Evolutionary conservation across 192 early-diverging fungal species (phyloP).

Genomic region (Gamsiella multidivaricata): DNA sequence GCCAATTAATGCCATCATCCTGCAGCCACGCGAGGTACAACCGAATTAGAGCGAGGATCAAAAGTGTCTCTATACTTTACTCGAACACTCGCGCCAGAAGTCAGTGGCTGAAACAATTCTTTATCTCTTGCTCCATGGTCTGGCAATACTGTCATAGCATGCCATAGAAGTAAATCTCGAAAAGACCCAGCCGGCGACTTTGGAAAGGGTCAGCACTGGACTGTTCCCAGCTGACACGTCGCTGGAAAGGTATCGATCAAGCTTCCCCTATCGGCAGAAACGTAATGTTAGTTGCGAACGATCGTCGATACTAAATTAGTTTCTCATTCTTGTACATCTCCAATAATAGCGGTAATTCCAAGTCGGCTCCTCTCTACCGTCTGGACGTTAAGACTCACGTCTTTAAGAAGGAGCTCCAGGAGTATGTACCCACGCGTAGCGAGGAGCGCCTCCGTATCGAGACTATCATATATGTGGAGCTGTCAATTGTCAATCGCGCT

Average conservation of each 20-base stretch:
- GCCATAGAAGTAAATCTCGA: too few relatives aligned
- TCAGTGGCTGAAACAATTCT: too few relatives aligned
- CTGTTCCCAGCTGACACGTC: slow-evolving; percentile 2
- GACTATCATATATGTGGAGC: slow-evolving; percentile 49
- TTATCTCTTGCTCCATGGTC: too few relatives aligned
- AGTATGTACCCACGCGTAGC: slow-evolving; percentile 42
- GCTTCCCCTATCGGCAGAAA: too few relatives aligned
- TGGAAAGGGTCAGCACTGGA: slow-evolving; percentile 9
- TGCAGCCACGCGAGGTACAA: too few relatives aligned
- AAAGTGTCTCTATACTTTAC: too few relatives aligned
- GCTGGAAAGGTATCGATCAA: not conserved
- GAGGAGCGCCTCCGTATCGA: slow-evolving; percentile 51
- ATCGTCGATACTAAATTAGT: too few relatives aligned
- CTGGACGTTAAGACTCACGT: slow-evolving; percentile 48
- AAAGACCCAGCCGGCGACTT: slow-evolving; percentile 7
- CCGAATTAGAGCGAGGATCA: too few relatives aligned
- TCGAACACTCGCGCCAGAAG: too few relatives aligned
- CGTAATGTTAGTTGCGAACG: too few relatives aligned
- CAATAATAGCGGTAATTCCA: not conserved
- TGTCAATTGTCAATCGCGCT: slow-evolving; percentile 29
- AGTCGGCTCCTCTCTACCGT: slow-evolving; percentile 6
- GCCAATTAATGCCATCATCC: too few relatives aligned
- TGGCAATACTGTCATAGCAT: too few relatives aligned
- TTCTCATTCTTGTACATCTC: not conserved
- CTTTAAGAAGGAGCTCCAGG: slow-evolving; percentile 52